Evolutionary conservation across 352 stramenopile genomes (phyloP), one percentile per base, ranked within the genome.

Genomic region (Globisporangium polare): DNA sequence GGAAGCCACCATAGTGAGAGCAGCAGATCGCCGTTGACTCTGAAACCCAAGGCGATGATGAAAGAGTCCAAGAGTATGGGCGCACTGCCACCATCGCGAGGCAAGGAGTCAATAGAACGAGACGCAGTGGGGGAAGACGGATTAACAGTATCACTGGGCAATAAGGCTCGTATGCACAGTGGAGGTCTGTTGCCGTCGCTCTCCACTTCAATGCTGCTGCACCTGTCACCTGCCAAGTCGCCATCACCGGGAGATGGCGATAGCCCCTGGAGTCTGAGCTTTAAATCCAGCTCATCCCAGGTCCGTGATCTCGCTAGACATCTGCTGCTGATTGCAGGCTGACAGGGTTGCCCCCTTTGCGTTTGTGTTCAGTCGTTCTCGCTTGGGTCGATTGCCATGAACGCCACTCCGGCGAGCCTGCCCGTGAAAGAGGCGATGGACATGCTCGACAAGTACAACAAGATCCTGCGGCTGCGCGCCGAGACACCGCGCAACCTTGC

Each of bases 371-470:
- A 72, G 63, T 5, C 26, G 7, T 54, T 70, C 22, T 35, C 60
- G 41, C 27, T 72, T 37, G 29, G 67, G 4, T 66, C 53, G 1
- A 39, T 81, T n/a, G 45, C 64, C n/a, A 46, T 79, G n/a, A 42
- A 42, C 20, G 68, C 68, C 27, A 43, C 65, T 13, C 62, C 60
- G 15, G 69, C 62, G 27, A 66, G 55, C 35, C 45, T 83, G 1
- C 24, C 59, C 0, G 29, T 74, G 0, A 59, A 69, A 7, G 66
- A 75, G 2, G 60, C 58, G 18, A 42, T 71, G 18, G 54, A 67
- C 6, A 89, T 92, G 83, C 67, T 92, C 3, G 63, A 78, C 8
- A 37, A 82, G 54, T 92, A 90, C 67, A 74, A 75, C 65, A 92
- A 90, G 61, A 77, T 90, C 51, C 81, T 92, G 45, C 58, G 65